Base-by-base conservation (phyloP, 2,329 filamentous ascomycete species). In the Calonectria pauciramosa region DNA sequence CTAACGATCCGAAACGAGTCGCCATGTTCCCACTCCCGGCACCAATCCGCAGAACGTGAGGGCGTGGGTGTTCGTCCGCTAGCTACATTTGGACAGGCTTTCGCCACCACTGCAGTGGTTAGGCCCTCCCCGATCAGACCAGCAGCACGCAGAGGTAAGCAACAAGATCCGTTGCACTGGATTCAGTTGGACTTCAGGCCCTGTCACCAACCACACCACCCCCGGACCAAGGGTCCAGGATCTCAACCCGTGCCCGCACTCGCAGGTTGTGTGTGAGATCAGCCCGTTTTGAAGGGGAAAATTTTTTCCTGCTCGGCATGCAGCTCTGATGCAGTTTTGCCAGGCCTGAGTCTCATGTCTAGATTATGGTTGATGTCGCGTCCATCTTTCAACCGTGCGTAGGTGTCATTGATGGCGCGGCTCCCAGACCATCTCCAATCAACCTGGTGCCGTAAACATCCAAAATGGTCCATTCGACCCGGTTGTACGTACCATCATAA, bases 131-230 rank as follows among this genome's bases (percentile, higher is more conserved):
- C 60, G 72, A 77, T 77, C 70, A 78, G 75, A 75, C 72, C 74
- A 78, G 74, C 76, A 79, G 76, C 77, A 51, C 74, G 49, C 54
- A 75, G 70, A 60, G 60, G 28, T 41, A 76, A 73, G 76, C 72
- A 75, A 71, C 75, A 70, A 80, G 74, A 80, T 78, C 80, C 77
- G 73, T 66, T 54, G 75, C 60, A 65, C 73, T 80, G 78, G 80
- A 78, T 81, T 76, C 78, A 74, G 70, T 78, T 78, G 74, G 73
- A 28, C 68, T 34, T 68, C 18, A 34, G 32, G 67, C 60, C 74
- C 76, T 76, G 77, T 70, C 73, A 68, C 71, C 72, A 74, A 75
- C 76, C 73, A 68, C 76, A 75, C 73, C 74, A 76, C 75, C 75
- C 79, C 75, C 77, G 74, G 78, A 74, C 77, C 51, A 66, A 65